Percentiles rank a stretch among this genome's conserved stretches.
phyloP scores from a whole-genome alignment of 2,329 filamentous ascomycete genomes.

The Colletotrichum horii region DNA sequence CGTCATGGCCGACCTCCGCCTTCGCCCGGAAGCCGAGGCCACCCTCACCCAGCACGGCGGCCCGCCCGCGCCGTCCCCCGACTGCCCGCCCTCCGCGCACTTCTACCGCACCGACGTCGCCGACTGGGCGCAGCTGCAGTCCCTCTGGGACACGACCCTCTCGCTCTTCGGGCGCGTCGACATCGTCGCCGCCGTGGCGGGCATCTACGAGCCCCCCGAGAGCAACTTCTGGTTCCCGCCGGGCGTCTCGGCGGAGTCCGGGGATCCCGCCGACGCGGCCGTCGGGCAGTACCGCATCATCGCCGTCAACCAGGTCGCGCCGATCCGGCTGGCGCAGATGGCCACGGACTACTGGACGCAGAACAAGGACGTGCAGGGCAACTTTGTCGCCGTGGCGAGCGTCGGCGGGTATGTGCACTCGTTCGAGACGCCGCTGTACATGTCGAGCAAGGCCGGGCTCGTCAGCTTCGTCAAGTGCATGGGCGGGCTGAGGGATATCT shows the following conservation, averaged over 20 bases:
- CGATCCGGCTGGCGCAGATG: slow-evolving; percentile 30
- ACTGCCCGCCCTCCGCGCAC: slow-evolving; percentile 30
- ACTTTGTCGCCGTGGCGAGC: slow-evolving; percentile 30
- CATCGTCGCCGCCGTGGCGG: slow-evolving; percentile 23
- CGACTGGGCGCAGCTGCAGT: slow-evolving; percentile 28
- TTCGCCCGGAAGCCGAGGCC: slow-evolving; percentile 27
- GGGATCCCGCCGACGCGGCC: slow-evolving; percentile 24
- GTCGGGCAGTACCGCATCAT: slow-evolving; percentile 28
- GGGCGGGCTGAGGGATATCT: background rate
- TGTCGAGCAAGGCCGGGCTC: slow-evolving; percentile 31
- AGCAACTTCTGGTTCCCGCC: slow-evolving; percentile 31
- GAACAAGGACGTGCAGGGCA: slow-evolving; percentile 38
- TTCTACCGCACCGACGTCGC: slow-evolving; percentile 32
- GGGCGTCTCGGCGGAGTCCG: slow-evolving; percentile 22
- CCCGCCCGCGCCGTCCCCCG: background rate
- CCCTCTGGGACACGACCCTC: slow-evolving; percentile 24
- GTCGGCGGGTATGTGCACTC: slow-evolving; percentile 32
- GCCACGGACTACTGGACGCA: slow-evolving; percentile 33
- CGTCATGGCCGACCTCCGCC: slow-evolving; percentile 24
- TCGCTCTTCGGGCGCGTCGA: slow-evolving; percentile 20
- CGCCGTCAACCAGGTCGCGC: slow-evolving; percentile 28
- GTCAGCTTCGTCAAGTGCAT: background rate
- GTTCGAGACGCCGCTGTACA: slow-evolving; percentile 33
- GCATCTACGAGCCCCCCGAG: slow-evolving; percentile 30
- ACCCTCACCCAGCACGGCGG: slow-evolving; percentile 18